Conservation (phyloP, 2,329 filamentous ascomycete genomes). For the Aspergillus ruber region DNA sequence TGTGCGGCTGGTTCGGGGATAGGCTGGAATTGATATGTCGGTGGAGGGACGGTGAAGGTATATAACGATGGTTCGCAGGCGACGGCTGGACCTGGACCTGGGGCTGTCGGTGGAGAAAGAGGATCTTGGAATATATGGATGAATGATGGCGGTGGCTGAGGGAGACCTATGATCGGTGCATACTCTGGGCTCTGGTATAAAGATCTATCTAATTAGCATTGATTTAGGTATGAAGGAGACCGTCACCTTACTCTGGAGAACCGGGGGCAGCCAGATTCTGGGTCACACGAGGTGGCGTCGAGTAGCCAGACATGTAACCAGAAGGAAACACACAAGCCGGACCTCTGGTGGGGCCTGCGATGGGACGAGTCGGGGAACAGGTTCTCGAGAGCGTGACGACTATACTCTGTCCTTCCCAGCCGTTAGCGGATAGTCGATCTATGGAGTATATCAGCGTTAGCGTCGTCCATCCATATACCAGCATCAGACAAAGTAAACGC, state of each 20-base stretch:
- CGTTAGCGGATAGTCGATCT: slow-evolving; percentile 37
- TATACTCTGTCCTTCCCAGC: slow-evolving; percentile 39
- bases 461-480: background rate
- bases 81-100: slow-evolving; percentile 14
- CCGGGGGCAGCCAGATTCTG: slow-evolving; percentile 25
- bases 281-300: slow-evolving; percentile 24
- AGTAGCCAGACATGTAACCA: slow-evolving; percentile 25
- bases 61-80: slow-evolving; percentile 19
- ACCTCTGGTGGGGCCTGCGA: slow-evolving; percentile 38
- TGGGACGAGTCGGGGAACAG: slow-evolving; percentile 34
- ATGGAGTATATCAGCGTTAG: slow-evolving; percentile 5
- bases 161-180: slow-evolving; percentile 15
- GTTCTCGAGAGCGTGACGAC: slow-evolving; percentile 37
- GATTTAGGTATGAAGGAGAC: background rate
- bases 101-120: slow-evolving; percentile 15
- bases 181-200: slow-evolving; percentile 24
- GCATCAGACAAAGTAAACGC: slow-evolving; percentile 6
- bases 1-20: slow-evolving; percentile 2
- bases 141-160: slow-evolving; percentile 18
- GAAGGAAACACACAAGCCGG: slow-evolving; percentile 22
- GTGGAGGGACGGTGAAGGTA: slow-evolving; percentile 20
- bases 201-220: slow-evolving; percentile 2
- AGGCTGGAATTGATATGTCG: slow-evolving; percentile 16
- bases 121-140: slow-evolving; percentile 24
- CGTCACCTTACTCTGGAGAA: slow-evolving; percentile 29